Evolutionary conservation across 805 yeast genomes (phyloP), one percentile per base, ranked within the genome.

Genomic region (Pichia paraexigua): DNA sequence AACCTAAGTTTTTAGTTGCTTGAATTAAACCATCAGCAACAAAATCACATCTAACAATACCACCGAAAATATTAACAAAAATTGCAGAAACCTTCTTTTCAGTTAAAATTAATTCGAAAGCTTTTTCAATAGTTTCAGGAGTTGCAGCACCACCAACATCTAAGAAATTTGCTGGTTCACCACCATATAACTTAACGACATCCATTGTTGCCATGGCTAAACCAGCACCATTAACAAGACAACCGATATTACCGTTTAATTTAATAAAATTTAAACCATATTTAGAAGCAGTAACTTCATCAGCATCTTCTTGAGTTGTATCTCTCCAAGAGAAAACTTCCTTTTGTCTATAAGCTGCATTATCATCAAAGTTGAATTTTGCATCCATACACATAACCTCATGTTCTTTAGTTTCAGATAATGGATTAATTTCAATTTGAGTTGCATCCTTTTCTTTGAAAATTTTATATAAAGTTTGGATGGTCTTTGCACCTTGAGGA

Each of bases 141-240:
- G 98, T 94, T 63, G 99, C 99, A 72, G 97, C 96, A 78, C 99
- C 99, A 78, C 99, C 99, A 73, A 97, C 94, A 78, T 94, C 99
- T 70, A 94, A 82, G 82, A 94, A 94, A 80, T 94, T 94, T 60
- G 99, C 99, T 64, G 99, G 99, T 62, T 82, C 87, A 71, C 99
- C 99, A 66, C 98, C 97, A 76, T 90, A 87, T 64, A 94, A 82
- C 77, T 94, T 90, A 77, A 94, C 89, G 70, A 95, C 95, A 74
- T 94, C 99, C 97, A 94, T 91, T 60, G 99, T 94, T 63, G 99
- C 99, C 99, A 94, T 94, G 65, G 99, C 99, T 69, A 94, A 81
- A 72, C 99, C 99, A 53, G 99, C 99, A 78, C 99, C 99, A 73
- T 94, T 94, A 70, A 94, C 99, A 57, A 94, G 79, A 78, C 97